Base-by-base conservation (phyloP, 2,329 filamentous ascomycete species). In the Trichoderma koningii region DNA sequence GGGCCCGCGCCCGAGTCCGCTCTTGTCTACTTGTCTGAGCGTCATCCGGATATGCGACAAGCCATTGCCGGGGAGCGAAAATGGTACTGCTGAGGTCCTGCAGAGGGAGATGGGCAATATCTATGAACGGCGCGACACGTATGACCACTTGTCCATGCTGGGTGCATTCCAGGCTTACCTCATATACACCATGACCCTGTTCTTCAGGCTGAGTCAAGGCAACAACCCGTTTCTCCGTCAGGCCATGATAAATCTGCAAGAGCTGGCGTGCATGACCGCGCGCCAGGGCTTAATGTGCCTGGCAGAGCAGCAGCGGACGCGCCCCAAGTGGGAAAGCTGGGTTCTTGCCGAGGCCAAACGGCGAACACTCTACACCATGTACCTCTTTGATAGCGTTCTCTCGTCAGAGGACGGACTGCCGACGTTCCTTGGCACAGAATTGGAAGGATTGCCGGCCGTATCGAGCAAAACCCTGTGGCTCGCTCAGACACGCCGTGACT, bases 251-350 rank as follows among this genome's bases (percentile, higher is more conserved):
- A 80, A 79, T 12, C 75, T 85, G 1, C 82, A 85, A 71, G 79
- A 82, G 5, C 67, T 85, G 17, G 82, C 83, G 5, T 80, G 77
- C 63, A 69, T 72, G 0, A 74, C 74, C 6, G 73, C 76, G 7
- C 73, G 72, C 3, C 71, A 71, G 41, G 83, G 83, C 0, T 76
- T 85, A 1, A 70, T 79, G 9, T 84, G 80, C 52, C 44, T 66
- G 0, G 77, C 78, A 0, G 83, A 85, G 63, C 70, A 73, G 15
- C 64, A 73, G 2, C 72, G 72, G 0, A 66, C 70, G 0, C 76
- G 78, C 2, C 83, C 83, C 0, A 72, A 63, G 7, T 85, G 83
- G 84, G 82, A 84, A 64, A 73, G 76, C 1, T 87, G 84, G 84
- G 79, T 85, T 5, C 70, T 83, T 0, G 79, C 79, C 0, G 82